Evolutionary conservation across 2,329 filamentous ascomycete species (phyloP).

Genomic region (Arachnomyces sp.): DNA sequence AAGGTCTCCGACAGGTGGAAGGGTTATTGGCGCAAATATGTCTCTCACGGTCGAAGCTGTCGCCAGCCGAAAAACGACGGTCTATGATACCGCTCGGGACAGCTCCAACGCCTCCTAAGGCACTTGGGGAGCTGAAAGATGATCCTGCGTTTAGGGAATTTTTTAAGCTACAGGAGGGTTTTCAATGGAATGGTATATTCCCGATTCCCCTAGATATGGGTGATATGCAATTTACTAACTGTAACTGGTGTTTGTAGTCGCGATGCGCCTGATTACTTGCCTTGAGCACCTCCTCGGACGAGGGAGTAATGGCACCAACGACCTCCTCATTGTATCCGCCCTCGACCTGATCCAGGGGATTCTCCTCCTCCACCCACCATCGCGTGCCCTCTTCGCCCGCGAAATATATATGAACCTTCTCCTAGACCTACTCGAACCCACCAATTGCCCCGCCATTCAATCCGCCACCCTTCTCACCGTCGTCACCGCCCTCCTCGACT

Average conservation of each 20-base stretch:
- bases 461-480: conserved; percentile 82
- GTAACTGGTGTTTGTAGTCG: conserved; percentile 44
- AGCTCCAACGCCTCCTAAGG: conserved; percentile 46
- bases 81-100: conserved; percentile 33
- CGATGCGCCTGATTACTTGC: conserved; percentile 73
- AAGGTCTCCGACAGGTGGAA: conserved; percentile 89
- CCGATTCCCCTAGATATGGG: background rate
- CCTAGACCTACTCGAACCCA: conserved; percentile 85
- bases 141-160: conserved; percentile 93
- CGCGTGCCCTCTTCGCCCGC: conserved; percentile 74
- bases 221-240: background rate
- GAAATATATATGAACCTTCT: conserved; percentile 96
- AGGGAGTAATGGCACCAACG: conserved; percentile 71
- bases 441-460: conserved; percentile 86
- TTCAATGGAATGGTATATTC: conserved; percentile 77
- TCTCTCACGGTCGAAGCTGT: conserved; percentile 49
- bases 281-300: conserved; percentile 80
- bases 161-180: conserved; percentile 92
- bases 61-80: conserved; percentile 32
- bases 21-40: conserved; percentile 91
- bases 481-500: conserved; percentile 78
- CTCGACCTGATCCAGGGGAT: conserved; percentile 84
- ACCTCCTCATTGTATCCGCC: conserved; percentile 78
- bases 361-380: conserved; percentile 81
- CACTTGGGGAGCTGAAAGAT: conserved; percentile 59